Conservation (phyloP, 2,329 filamentous ascomycete species). For the Tolypocladium pustulatum region DNA sequence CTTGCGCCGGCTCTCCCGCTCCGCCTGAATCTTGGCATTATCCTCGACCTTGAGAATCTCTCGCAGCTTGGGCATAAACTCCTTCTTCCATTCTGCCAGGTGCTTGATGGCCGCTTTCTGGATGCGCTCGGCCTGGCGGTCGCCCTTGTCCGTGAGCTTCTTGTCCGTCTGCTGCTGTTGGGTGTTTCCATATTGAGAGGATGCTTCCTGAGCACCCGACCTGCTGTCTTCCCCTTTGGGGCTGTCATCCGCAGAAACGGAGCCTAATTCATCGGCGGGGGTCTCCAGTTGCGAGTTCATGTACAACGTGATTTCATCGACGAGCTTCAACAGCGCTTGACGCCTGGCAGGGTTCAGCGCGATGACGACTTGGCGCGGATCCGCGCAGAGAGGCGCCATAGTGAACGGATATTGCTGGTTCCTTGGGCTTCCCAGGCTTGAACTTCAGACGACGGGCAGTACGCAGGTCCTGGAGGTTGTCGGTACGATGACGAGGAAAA, state of each 20-base stretch:
- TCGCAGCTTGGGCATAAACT: conserved; percentile 58
- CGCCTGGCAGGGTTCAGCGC: conserved; percentile 42
- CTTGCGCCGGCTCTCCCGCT: conserved; percentile 34
- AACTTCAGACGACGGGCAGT: no score
- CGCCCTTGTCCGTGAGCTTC: conserved; percentile 7
- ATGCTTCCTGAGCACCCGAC: conserved; percentile 5
- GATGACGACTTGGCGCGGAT: conserved; percentile 45
- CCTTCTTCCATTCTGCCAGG: conserved; percentile 68
- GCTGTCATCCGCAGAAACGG: conserved; percentile 13
- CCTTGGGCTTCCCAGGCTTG: not conserved
- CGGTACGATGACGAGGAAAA: not conserved
- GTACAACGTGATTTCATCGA: conserved; percentile 39
- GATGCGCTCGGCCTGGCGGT: conserved; percentile 20
- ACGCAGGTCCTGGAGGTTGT: not conserved
- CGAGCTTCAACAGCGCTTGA: conserved; percentile 38
- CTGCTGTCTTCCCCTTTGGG: conserved; percentile 4
- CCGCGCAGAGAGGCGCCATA: conserved; percentile 44
- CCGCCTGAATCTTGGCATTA: conserved; percentile 33
- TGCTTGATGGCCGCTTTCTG: conserved; percentile 49
- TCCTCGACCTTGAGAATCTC: conserved; percentile 50
- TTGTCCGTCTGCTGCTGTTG: not conserved
- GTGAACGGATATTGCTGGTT: conserved; percentile 1
- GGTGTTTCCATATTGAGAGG: conserved; percentile 4
- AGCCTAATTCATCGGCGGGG: conserved; percentile 17
- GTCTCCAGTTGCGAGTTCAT: conserved; percentile 43